These are phyloP conservation scores for Rhodotorula sp. DNA, from an alignment of 1,284 basidiomycete species.

Conservation along the genomic window DNA sequence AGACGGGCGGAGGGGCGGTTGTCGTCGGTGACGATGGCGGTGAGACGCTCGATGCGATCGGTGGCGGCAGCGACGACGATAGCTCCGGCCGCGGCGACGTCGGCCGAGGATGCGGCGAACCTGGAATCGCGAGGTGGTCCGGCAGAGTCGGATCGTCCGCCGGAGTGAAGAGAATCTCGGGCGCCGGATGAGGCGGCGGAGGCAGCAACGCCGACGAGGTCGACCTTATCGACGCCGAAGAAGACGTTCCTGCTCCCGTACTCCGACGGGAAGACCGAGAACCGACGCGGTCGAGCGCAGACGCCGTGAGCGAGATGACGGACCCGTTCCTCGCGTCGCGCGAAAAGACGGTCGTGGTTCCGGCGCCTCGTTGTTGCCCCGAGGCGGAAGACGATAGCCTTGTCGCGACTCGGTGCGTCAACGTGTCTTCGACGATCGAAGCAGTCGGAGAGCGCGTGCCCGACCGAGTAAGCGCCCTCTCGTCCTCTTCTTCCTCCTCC, in stretches of 20 bases:
- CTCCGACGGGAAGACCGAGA: conserved; percentile 1
- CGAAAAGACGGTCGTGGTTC: conserved; percentile 28
- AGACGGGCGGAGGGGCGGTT: background rate
- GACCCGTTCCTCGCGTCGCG: conserved; percentile 4
- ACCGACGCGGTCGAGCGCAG: conserved; percentile 15
- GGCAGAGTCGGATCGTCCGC: conserved; percentile 26
- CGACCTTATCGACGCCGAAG: background rate
- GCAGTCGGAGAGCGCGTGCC: conserved; percentile 15
- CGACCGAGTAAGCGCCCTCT: conserved; percentile 20
- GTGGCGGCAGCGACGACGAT: background rate
- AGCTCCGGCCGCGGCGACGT: background rate
- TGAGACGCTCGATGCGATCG: background rate
- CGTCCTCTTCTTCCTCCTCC: conserved; percentile 23
- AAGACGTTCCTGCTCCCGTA: background rate
- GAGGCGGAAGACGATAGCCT: background rate
- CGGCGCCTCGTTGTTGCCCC: background rate
- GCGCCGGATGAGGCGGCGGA: background rate
- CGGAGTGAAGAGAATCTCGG: conserved; percentile 29
- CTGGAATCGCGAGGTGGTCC: conserved; percentile 14
- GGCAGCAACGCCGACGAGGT: background rate
- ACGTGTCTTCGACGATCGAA: conserved; percentile 12
- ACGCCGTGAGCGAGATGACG: conserved; percentile 12
- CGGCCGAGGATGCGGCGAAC: background rate
- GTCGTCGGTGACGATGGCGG: background rate
- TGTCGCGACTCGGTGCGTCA: conserved; percentile 16